Percentiles rank a stretch among this genome's conserved stretches.
Conservation (phyloP, 805 yeast genomes). For the Grigorovia jiainica region DNA sequence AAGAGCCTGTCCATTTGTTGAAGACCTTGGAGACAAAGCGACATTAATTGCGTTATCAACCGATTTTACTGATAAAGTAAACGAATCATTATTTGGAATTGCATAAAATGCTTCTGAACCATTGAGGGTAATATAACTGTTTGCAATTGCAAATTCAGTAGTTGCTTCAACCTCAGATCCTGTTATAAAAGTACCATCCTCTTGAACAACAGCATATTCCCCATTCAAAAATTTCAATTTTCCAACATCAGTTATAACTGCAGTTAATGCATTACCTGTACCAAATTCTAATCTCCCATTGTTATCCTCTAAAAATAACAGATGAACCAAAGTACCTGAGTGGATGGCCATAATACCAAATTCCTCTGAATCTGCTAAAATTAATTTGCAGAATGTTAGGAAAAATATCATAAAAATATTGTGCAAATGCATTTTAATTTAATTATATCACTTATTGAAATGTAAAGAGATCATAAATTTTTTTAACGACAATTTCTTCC, state of each 20-base stretch:
- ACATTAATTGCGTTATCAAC: slow-evolving; percentile 4
- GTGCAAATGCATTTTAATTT: background rate
- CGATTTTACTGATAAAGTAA: slow-evolving; percentile 20
- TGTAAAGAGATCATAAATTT: too few relatives aligned
- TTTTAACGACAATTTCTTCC: too few relatives aligned
- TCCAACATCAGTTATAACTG: slow-evolving; percentile 28
- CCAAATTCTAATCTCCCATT: slow-evolving; percentile 16
- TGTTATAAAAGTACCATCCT: slow-evolving; percentile 16
- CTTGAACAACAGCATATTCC: slow-evolving; percentile 21
- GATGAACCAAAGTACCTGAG: slow-evolving; percentile 23
- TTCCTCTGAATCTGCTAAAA: slow-evolving; percentile 31
- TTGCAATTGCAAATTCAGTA: slow-evolving; percentile 32
- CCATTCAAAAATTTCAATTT: slow-evolving; percentile 23
- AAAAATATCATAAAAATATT: slow-evolving; percentile 15
- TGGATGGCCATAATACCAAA: slow-evolving; percentile 27
- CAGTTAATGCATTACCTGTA: slow-evolving; percentile 10
- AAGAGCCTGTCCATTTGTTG: slow-evolving; percentile 30
- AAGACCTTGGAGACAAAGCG: slow-evolving; percentile 5
- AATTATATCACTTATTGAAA: too few relatives aligned
- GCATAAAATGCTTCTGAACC: slow-evolving; percentile 31
- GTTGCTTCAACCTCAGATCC: slow-evolving; percentile 20
- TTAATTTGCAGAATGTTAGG: slow-evolving; percentile 22
- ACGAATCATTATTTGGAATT: slow-evolving; percentile 24
- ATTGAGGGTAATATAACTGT: slow-evolving; percentile 31
- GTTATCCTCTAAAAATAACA: slow-evolving; percentile 3